phyloP scores from a whole-genome alignment of 805 yeast genomes.

The Candida verbasci region DNA sequence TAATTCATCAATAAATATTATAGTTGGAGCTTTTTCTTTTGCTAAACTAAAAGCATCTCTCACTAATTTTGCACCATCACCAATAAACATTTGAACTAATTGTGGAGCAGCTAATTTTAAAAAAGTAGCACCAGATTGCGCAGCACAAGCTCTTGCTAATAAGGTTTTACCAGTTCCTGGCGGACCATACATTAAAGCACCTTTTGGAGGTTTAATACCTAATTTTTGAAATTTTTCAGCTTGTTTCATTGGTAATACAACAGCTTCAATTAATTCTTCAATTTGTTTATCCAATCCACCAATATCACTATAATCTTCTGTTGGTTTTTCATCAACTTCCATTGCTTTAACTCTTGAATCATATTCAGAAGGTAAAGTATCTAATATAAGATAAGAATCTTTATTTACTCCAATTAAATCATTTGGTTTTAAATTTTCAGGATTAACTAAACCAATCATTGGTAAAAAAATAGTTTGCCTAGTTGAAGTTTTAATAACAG shows the following conservation, averaged over 20 bases:
- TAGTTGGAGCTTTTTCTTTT: conserved; percentile 44
- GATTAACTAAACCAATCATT: conserved; percentile 91
- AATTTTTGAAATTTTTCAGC: conserved; percentile 91
- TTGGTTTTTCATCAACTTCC: conserved; percentile 99
- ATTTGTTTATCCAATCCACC: conserved; percentile 98
- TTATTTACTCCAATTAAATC: conserved; percentile 97
- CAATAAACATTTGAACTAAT: conserved; percentile 44
- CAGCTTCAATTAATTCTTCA: conserved; percentile 97
- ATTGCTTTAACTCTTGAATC: conserved; percentile 97
- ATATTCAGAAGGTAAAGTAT: conserved; percentile 94
- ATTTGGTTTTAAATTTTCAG: conserved; percentile 89
- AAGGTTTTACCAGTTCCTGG: no score
- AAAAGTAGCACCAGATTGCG: conserved; percentile 43
- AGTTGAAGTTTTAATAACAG: conserved; percentile 95
- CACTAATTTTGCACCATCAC: conserved; percentile 44
- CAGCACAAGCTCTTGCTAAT: no score
- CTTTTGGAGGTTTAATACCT: conserved; percentile 72
- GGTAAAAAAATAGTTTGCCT: conserved; percentile 97
- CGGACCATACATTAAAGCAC: conserved; percentile 47
- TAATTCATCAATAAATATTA: conserved; percentile 43
- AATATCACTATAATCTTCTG: conserved; percentile 94
- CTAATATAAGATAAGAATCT: conserved; percentile 89
- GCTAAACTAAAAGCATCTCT: conserved; percentile 45
- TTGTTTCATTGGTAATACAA: conserved; percentile 96
- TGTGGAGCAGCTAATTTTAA: conserved; percentile 44